Evolutionary conservation across 164 flowering plant genomes (phyloP).

Genomic region (Macadamia tetraphylla): DNA sequence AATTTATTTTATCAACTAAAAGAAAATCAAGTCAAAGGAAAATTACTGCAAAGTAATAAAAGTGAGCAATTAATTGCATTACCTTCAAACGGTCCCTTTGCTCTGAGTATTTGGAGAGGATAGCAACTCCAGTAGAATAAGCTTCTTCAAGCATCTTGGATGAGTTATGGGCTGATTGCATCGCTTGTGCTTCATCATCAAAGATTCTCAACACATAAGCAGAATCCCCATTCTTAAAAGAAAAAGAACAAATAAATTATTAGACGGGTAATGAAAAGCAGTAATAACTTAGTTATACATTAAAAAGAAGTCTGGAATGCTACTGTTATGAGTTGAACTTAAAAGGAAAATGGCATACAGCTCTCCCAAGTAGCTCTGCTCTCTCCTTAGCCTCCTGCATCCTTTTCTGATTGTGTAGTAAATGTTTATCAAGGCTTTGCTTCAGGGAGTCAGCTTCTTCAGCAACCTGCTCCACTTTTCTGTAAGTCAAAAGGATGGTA

Average conservation of each 20-base stretch:
- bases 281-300: background rate
- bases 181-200: conserved; percentile 92
- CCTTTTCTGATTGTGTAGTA: conserved; percentile 50
- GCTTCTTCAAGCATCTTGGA: conserved; percentile 73
- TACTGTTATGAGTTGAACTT: background rate
- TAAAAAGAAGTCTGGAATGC: no score
- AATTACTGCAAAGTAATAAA: no score
- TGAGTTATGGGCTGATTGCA: conserved; percentile 81
- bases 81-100: conserved; percentile 94
- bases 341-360: conserved; percentile 41
- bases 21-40: no score
- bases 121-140: conserved; percentile 74
- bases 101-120: conserved; percentile 75
- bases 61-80: background rate
- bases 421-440: conserved; percentile 72
- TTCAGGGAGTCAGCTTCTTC: conserved; percentile 89
- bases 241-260: conserved; percentile 3
- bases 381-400: conserved; percentile 78
- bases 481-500: conserved; percentile 21
- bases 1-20: no score
- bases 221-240: conserved; percentile 68
- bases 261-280: background rate
- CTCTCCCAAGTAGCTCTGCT: conserved; percentile 81
- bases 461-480: conserved; percentile 86
- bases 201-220: conserved; percentile 79